phyloP scores from a whole-genome alignment of 768 basidiomycete genomes.

The Suillus occidentalis region DNA sequence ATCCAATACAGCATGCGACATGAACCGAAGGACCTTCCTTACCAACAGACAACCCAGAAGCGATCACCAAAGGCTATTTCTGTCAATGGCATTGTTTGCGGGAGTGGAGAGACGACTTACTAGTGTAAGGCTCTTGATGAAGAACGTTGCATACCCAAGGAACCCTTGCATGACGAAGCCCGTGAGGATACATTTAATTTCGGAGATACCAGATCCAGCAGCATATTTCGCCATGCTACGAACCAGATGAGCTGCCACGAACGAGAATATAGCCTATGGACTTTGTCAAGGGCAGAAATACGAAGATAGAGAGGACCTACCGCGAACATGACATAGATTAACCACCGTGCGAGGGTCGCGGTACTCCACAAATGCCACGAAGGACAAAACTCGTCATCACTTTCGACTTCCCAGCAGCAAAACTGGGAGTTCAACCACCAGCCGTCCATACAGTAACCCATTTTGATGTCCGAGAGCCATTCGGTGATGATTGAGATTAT shows the following conservation, averaged over 20 bases:
- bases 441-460: constrained; percentile 93
- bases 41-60: constrained; percentile 94
- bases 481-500: constrained; percentile 93
- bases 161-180: constrained; percentile 98
- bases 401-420: constrained; percentile 96
- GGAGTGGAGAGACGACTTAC: constrained; percentile 45
- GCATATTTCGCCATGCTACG: constrained; percentile 89
- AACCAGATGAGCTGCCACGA: constrained; percentile 87
- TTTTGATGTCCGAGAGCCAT: constrained; percentile 97
- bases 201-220: constrained; percentile 96
- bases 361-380: constrained; percentile 93
- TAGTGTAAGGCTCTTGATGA: constrained; percentile 91
- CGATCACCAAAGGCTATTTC: constrained; percentile 88
- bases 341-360: constrained; percentile 69
- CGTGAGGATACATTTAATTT: constrained; percentile 97
- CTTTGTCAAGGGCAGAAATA: background rate
- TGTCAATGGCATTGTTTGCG: constrained; percentile 15
- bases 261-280: constrained; percentile 75
- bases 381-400: constrained; percentile 77
- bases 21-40: constrained; percentile 99
- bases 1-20: constrained; percentile 92
- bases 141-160: constrained; percentile 84
- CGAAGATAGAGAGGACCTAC: constrained; percentile 47
- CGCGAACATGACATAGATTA: constrained; percentile 86
- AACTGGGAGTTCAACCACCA: constrained; percentile 99